Base-by-base conservation (phyloP, 345 rosid genomes). In the Aquilaria sinensis region DNA sequence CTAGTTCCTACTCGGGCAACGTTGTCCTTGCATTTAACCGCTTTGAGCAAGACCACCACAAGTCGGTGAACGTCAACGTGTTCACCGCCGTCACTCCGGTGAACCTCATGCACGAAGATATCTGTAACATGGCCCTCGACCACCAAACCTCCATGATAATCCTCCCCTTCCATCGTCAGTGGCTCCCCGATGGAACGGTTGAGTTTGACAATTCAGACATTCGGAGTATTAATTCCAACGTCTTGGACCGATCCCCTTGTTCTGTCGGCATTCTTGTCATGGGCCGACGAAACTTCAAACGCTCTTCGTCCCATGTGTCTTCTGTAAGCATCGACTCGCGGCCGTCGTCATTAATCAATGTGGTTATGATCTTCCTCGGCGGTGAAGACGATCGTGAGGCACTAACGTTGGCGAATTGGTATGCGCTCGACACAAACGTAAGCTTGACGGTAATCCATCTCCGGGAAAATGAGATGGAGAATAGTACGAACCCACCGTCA, bases 341-440 rank as follows among this genome's bases (percentile, higher is more conserved):
- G 31, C 12, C 0, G 16, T 29, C 37, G 0, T 12, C 41, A 29
- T 29, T 41, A 12, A 30, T 12, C 23, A 46, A 0, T 37, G 58
- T 34, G 10, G 34, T 52, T 47, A 23, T 68, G 74, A 49, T 73
- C 5, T 79, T 75, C 60, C 16, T 75, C 9, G 80, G 83, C 0
- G 83, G 83, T 10, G 51, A 48, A 1, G 80, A 79, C 15, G 83
- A 79, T 66, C 37, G 75, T 31, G 83, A 79, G 64, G 83, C 78
- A 13, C 41, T 79, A 33, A 46, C 74, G 3, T 56, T 72, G 4
- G 75, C 73, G 1, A 56, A 32, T 15, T 68, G 74, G 54, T 67
- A 72, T 62, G 72, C 71, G 9, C 46, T 52, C 49, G 59, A 71
- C 47, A n/a, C 71, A 2, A 60, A 52, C 1, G 53, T 70, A 33